Conservation (phyloP, 192 early-diverging fungal genomes). For the Backusella australiensis region DNA sequence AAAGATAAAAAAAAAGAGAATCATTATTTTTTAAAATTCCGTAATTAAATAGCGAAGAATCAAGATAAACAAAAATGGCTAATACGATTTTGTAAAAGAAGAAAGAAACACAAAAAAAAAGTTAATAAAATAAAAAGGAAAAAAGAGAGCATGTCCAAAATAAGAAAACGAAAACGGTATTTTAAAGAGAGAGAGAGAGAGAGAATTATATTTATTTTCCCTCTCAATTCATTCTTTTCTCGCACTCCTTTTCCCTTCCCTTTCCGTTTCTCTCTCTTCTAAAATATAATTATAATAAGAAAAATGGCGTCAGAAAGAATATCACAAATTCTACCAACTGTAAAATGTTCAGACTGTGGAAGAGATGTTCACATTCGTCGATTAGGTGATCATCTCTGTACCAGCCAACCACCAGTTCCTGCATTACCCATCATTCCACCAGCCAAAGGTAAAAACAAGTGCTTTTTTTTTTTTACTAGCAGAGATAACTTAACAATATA, state of each 20-base stretch:
- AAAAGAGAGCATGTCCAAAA: neutral
- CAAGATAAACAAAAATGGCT: neutral
- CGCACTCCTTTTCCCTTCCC: neutral
- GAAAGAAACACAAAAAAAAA: neutral
- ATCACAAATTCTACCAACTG: slow-evolving; percentile 52
- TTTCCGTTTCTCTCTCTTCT: neutral
- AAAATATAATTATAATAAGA: neutral
- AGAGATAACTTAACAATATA: neutral
- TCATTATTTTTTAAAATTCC: neutral
- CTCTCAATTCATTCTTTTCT: neutral
- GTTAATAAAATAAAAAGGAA: slow-evolving; percentile 1
- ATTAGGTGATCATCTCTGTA: slow-evolving; percentile 52
- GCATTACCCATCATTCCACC: slow-evolving; percentile 24
- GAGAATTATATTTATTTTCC: neutral
- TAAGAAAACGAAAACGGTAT: slow-evolving; percentile 1
- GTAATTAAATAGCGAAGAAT: neutral
- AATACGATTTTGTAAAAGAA: neutral
- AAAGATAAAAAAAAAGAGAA: neutral
- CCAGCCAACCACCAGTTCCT: slow-evolving; percentile 49
- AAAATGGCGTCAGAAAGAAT: slow-evolving; percentile 34
- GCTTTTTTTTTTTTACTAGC: too few relatives aligned
- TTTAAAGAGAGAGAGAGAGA: neutral
- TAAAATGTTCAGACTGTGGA: slow-evolving; percentile 60
- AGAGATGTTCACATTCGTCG: slow-evolving; percentile 49
- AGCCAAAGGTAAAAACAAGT: neutral